Evolutionary conservation across 371 early-diverging fungal species (phyloP).

Genomic region (Rhizomucor pusillus): DNA sequence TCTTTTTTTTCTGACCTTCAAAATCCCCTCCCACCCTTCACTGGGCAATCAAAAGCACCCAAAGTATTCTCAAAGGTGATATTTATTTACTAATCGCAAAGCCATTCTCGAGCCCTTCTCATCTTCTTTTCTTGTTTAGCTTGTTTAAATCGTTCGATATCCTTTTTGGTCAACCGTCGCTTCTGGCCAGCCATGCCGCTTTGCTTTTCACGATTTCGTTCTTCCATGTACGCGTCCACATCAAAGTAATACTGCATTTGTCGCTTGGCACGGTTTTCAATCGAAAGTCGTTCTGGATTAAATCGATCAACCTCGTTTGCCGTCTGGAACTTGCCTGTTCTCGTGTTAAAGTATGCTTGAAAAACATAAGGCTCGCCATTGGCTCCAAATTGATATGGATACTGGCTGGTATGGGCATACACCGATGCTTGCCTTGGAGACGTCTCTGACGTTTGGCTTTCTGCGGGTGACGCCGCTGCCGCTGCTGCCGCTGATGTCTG

Average conservation of each 20-base stretch:
- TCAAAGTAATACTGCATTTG: conserved; percentile 53
- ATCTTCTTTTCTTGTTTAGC: conserved; percentile 44
- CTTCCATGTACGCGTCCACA: conserved; percentile 43
- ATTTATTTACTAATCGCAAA: conserved; percentile 23
- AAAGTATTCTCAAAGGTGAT: conserved; percentile 6
- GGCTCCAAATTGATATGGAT: conserved; percentile 16
- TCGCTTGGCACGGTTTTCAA: conserved; percentile 36
- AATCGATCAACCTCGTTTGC: conserved; percentile 31
- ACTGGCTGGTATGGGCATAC: not conserved
- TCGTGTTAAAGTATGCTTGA: conserved; percentile 49
- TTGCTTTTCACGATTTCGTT: conserved; percentile 6
- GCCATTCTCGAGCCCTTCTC: conserved; percentile 40
- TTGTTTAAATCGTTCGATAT: conserved; percentile 38
- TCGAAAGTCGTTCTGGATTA: conserved; percentile 37
- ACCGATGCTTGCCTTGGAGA: conserved; percentile 1
- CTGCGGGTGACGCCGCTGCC: not conserved
- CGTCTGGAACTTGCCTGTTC: conserved; percentile 50
- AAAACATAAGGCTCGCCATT: conserved; percentile 24
- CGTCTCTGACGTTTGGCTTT: not conserved
- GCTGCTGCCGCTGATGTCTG: conserved; percentile 4
- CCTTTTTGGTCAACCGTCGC: conserved; percentile 35
- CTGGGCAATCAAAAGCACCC: too few species aligned
- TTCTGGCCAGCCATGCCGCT: conserved; percentile 8
- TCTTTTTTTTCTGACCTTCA: not conserved
- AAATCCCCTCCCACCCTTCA: not conserved